phyloP scores from a whole-genome alignment of 2,329 filamentous ascomycete genomes.

The Paracoccidioides brasiliensis region DNA sequence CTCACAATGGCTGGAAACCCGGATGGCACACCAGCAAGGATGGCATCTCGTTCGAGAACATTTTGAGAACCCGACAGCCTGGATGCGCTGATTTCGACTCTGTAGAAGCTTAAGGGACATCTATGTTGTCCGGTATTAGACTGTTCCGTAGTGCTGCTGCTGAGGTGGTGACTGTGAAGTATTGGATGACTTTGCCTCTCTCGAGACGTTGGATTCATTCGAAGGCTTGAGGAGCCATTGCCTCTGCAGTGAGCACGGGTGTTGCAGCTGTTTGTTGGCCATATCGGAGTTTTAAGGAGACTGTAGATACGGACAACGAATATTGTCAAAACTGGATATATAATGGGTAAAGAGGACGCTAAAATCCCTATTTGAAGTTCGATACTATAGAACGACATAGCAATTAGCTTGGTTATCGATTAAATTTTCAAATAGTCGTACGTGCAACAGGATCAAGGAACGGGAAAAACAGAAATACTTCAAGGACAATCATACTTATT shows the following conservation, averaged over 20 bases:
- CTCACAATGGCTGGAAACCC: conserved; percentile 10
- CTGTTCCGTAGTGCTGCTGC: background rate
- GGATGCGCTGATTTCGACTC: conserved; percentile 10
- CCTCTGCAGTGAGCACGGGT: background rate
- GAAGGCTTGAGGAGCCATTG: background rate
- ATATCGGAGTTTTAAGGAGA: background rate
- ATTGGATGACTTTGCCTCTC: background rate
- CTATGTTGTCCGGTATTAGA: background rate
- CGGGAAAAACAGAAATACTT: background rate
- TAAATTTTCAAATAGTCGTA: background rate
- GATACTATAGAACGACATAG: conserved; percentile 18
- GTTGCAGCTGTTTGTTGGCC: conserved; percentile 1
- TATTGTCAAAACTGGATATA: conserved; percentile 25
- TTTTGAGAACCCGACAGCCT: background rate
- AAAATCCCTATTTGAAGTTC: conserved; percentile 32
- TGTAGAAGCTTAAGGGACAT: conserved; percentile 7
- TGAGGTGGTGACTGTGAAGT: background rate
- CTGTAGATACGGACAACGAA: conserved; percentile 5
- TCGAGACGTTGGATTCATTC: conserved; percentile 3
- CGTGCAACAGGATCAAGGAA: background rate
- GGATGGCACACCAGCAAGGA: background rate
- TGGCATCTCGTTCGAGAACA: background rate
- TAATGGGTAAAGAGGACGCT: conserved; percentile 28
- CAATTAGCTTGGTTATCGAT: background rate
- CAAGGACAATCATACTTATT: conserved; percentile 9